phyloP scores from a whole-genome alignment of 495 filamentous ascomycete genomes.

The Hypoxylon fuscum region DNA sequence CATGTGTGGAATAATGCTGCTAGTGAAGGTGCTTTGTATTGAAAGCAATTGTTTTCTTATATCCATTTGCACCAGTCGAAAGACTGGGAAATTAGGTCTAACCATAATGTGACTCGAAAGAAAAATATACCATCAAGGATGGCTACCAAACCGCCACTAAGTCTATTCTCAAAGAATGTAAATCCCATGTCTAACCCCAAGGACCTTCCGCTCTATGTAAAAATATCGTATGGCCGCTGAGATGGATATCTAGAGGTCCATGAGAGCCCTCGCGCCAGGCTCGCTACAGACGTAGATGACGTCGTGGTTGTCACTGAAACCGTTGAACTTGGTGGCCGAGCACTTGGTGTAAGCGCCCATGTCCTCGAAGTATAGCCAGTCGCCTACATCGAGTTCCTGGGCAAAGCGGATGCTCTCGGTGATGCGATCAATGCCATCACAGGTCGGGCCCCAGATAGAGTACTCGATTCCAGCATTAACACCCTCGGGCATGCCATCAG shows the following conservation, averaged over 20 bases:
- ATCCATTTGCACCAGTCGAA: slow-evolving; percentile 21
- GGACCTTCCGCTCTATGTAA: background rate
- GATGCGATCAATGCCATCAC: slow-evolving; percentile 96
- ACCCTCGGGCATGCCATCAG: slow-evolving; percentile 45
- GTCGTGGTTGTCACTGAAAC: slow-evolving; percentile 92
- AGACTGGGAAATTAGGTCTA: slow-evolving; percentile 22
- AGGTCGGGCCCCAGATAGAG: slow-evolving; percentile 98
- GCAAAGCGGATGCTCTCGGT: slow-evolving; percentile 76
- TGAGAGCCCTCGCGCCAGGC: slow-evolving; percentile 79
- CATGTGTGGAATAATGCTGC: background rate
- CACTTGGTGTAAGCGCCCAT: slow-evolving; percentile 99
- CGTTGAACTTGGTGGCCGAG: slow-evolving; percentile 97
- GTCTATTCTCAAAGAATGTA: slow-evolving; percentile 28
- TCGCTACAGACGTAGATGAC: slow-evolving; percentile 95
- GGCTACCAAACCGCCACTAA: slow-evolving; percentile 7
- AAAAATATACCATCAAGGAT: slow-evolving; percentile 20
- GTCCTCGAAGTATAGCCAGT: slow-evolving; percentile 98
- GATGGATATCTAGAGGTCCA: slow-evolving; percentile 52
- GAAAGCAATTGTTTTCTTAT: slow-evolving; percentile 13
- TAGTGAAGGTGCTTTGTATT: background rate
- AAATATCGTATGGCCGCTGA: background rate
- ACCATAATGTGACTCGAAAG: slow-evolving; percentile 22
- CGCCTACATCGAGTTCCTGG: slow-evolving; percentile 82
- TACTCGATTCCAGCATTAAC: slow-evolving; percentile 67
- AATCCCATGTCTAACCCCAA: slow-evolving; percentile 1